Evolutionary conservation across 257 asterid species (phyloP).

Genomic region (Handroanthus guayacan): DNA sequence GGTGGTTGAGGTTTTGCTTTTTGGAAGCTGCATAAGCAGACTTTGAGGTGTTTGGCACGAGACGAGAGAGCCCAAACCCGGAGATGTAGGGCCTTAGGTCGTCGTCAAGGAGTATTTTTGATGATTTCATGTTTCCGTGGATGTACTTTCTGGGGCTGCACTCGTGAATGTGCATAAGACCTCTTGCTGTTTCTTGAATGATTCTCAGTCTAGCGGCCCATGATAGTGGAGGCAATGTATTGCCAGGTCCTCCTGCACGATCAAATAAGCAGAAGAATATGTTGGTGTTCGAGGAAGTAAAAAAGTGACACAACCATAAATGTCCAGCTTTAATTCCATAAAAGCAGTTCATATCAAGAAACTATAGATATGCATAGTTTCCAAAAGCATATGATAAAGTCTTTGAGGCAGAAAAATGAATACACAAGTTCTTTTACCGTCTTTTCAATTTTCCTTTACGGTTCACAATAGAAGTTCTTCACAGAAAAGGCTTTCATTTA

Average conservation of each 20-base stretch:
- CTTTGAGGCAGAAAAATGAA: background rate
- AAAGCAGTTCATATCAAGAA: too few relatives aligned
- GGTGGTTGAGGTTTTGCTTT: constrained; percentile 52
- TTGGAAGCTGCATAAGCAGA: constrained; percentile 44
- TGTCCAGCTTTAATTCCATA: background rate
- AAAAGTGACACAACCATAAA: too few relatives aligned
- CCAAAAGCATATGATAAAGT: background rate
- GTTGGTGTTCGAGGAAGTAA: background rate
- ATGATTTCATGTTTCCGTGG: constrained; percentile 83
- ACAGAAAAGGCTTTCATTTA: too few relatives aligned
- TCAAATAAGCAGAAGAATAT: background rate
- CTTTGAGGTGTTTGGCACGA: constrained; percentile 54
- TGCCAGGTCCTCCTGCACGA: constrained; percentile 69
- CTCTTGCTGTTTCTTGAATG: constrained; percentile 73
- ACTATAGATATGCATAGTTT: too few relatives aligned
- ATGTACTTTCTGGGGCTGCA: constrained; percentile 73
- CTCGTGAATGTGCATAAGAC: constrained; percentile 81
- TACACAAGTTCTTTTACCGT: too few relatives aligned
- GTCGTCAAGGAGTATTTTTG: constrained; percentile 84
- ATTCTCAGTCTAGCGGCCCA: constrained; percentile 79
- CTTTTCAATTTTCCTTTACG: too few relatives aligned
- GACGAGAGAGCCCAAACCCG: constrained; percentile 83
- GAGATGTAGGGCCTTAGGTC: constrained; percentile 80
- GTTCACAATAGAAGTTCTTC: too few relatives aligned
- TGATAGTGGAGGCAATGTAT: constrained; percentile 59